phyloP scores from a whole-genome alignment of 225 moss, liverwort and hornwort species.

The Marchantia paleacea region DNA sequence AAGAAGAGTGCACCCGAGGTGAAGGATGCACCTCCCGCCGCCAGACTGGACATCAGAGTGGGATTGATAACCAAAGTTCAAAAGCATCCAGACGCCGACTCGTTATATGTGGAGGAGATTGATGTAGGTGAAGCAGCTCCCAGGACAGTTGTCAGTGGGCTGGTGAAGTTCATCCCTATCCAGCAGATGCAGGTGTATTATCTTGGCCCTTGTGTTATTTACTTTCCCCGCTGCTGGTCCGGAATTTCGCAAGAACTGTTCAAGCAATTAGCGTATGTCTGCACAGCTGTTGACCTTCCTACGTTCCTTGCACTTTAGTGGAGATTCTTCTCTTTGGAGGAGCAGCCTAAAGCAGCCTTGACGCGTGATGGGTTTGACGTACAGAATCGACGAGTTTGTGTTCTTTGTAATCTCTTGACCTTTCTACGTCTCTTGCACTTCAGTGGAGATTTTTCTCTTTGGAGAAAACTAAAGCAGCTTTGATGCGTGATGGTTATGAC shows the following conservation, averaged over 20 bases:
- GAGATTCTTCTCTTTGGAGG: too few species aligned
- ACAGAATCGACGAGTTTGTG: conserved; percentile 75
- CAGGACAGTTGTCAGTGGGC: conserved; percentile 83
- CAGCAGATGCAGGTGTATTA: conserved; percentile 67
- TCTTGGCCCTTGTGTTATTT: neutral
- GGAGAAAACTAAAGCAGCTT: neutral
- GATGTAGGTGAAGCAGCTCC: conserved; percentile 72
- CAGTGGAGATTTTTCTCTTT: neutral
- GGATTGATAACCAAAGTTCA: conserved; percentile 79
- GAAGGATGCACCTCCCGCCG: conserved; percentile 65
- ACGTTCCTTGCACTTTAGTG: neutral
- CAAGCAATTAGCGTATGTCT: too few species aligned
- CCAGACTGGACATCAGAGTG: conserved; percentile 79
- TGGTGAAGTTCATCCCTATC: conserved; percentile 80
- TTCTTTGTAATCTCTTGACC: conserved; percentile 66
- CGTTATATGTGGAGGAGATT: conserved; percentile 85
- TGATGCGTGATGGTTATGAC: neutral
- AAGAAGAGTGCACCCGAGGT: conserved; percentile 55
- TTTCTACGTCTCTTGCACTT: neutral
- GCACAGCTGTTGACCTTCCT: neutral
- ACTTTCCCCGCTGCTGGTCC: neutral
- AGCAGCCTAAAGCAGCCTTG: neutral
- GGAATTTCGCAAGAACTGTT: too few species aligned
- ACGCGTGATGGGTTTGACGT: neutral
- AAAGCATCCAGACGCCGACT: conserved; percentile 86